Evolutionary conservation across 352 stramenopile genomes (phyloP), one percentile per base, ranked within the genome.

Genomic region (Pythium aquatile): DNA sequence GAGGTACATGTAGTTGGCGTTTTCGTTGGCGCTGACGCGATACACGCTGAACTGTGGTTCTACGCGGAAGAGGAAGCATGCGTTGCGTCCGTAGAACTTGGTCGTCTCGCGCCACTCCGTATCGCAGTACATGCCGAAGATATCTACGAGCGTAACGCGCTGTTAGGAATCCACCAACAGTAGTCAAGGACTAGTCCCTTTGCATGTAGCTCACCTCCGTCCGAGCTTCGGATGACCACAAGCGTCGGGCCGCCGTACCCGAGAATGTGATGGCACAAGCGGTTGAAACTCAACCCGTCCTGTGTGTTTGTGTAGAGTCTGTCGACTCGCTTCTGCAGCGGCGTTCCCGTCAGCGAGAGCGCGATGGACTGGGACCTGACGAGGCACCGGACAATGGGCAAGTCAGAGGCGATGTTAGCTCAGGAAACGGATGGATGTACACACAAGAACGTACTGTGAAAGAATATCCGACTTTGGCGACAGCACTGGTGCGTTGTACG

Each of bases 41-140:
- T 88, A 93, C 16, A 93, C 66, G 47, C 59, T 83, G 44, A 92
- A 78, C 10, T 85, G 73, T 5, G 85, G 87, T 11, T 75, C 66
- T 35, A 91, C 46, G 39, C 83, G 83, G 56, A 90, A 95, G 33
- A 95, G 73, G 49, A 95, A 94, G 47, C 87, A 95, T 7, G 77
- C 77, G 40, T 90, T 92, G 52, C 87, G 85, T 24, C 87, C 87
- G 62, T 90, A 95, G 42, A 85, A 88, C 33, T 81, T 85, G 40
- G 65, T 93, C 40, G 82, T 89, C 49, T 93, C 83, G 56, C 89
- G 91, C 87, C 87, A 95, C 44, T 92, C 83, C 0, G 79, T 89
- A 69, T 95, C 87, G 55, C 83, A 91, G 63, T 90, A 94, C 74
- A 92, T 90, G 7, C 87, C 87, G 73, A 95, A 95, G n/a, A 90